These are phyloP conservation scores for Dipteronia dyeriana DNA, from an alignment of 345 rosid species.

Conservation along the genomic window DNA sequence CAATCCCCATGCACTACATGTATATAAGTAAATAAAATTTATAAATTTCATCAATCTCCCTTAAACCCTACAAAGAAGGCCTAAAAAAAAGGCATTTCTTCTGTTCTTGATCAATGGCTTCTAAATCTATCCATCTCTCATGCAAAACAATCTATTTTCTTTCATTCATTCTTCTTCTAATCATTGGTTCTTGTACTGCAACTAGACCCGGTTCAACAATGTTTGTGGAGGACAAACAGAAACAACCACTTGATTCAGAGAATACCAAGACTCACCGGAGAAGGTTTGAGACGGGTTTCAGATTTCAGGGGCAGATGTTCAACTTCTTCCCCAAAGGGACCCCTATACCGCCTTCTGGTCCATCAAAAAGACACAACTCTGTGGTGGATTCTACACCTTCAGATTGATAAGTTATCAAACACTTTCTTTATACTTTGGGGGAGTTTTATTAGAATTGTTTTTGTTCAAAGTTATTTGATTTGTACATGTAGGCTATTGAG, in stretches of 20 bases:
- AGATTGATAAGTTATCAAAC: slow-evolving; percentile 23
- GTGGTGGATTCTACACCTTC: slow-evolving; percentile 35
- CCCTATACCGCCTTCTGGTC: slow-evolving; percentile 79
- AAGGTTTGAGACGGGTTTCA: slow-evolving; percentile 42
- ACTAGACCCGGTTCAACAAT: slow-evolving; percentile 36
- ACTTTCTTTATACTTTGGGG: background rate
- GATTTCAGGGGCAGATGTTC: slow-evolving; percentile 44
- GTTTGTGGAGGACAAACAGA: background rate
- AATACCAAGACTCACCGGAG: slow-evolving; percentile 16
- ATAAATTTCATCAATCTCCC: slow-evolving; percentile 10
- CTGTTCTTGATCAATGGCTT: slow-evolving; percentile 23
- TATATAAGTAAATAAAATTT: background rate
- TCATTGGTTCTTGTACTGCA: slow-evolving; percentile 33
- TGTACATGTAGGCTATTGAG: too few species aligned
- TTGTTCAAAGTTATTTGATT: too few species aligned
- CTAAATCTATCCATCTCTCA: slow-evolving; percentile 12
- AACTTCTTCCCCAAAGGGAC: slow-evolving; percentile 77
- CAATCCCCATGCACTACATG: slow-evolving; percentile 10
- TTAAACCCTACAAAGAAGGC: slow-evolving; percentile 27
- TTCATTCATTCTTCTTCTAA: slow-evolving; percentile 30
- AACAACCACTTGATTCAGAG: slow-evolving; percentile 16
- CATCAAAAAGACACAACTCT: slow-evolving; percentile 79
- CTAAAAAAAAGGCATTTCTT: background rate
- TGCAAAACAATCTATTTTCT: slow-evolving; percentile 21
- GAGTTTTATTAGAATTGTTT: background rate